Base-by-base conservation (phyloP, 2,329 filamentous ascomycete species). In the Elsinoe perseae region DNA sequence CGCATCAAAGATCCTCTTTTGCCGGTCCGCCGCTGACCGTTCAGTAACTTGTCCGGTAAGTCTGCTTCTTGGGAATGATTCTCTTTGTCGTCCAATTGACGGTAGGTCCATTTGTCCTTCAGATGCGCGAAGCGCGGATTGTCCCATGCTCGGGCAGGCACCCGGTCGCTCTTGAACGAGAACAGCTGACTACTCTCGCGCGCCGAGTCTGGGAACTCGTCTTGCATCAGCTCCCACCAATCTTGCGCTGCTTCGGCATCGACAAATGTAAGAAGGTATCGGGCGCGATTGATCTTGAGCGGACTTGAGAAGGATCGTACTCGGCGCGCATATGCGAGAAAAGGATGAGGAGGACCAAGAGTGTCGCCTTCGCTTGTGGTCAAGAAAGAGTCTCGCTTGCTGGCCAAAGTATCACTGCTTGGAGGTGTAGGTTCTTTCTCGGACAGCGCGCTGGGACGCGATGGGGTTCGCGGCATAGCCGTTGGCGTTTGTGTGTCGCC, bases 61-160 rank as follows among this genome's bases (percentile, higher is more conserved):
- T 54, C 43, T 21, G 34, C 50, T n/a, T 50, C 32, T 14, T 52
- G 32, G 2, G 40, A 16, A 25, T 46, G 55, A 38, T 61, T 62
- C 56, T 65, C 56, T 38, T 66, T 65, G 16, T 64, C 63, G 16
- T 66, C 64, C 30, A 58, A 55, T 50, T 66, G 63, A 40, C 63
- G 64, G 54, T 66, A 68, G 60, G 65, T 68, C 67, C 65, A 68
- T 58, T 65, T 67, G 27, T 61, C 61, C 53, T 64, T 65, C 34
- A 69, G 50, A 52, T 65, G 65, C 27, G 61, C 63, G 42, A 68
- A 64, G 5, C 58, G 56, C 1, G 61, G 59, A 42, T 67, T 65
- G 23, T 62, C 63, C 65, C 65, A 67, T 8, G 63, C 64, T 36
- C 62, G 63, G 5, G 54, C 54, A 2, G 66, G 63, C 14, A 65